Evolutionary conservation across 139 green algal genomes (phyloP), one percentile per base, ranked within the genome.

Genomic region (Nannochloris sp.): DNA sequence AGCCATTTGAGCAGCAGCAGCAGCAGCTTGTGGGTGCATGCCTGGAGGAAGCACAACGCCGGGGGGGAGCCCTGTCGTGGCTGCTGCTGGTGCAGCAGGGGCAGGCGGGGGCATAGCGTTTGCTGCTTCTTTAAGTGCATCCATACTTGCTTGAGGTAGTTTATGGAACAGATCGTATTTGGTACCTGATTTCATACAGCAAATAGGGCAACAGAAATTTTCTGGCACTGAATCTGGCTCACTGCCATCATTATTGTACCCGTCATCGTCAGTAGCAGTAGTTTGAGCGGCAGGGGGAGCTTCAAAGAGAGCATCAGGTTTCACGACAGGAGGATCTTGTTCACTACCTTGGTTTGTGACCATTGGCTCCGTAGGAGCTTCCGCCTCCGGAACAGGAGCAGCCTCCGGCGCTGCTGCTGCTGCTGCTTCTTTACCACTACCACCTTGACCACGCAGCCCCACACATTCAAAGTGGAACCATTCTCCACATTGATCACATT

Each of bases 381-480:
- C 42, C 7, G 54, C 19, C 6, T n/a, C 54, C 14, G 54, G 14
- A 34, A 62, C 12, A 25, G 54, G 54, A 9, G n/a, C 10, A 13
- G 54, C 6, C 45, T 29, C 13, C 67, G 75, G 24, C 36, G 60
- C 4, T 46, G 37, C 56, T 77, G 64, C 67, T 51, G 38, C 75
- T 68, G 77, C 1, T 59, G 54, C 15, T 54, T 47, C 48, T 38
- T 23, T 32, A 59, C 56, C n/a, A 37, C 10, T 19, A 78, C 61
- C n/a, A 30, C 61, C 51, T 12, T 73, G 74, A 2, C 45, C 46
- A 6, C 45, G 23, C 32, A 86, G 78, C 9, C 85, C 85, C 30
- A 88, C 73, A 64, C 85, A 92, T 3, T 75, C 72, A 51, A 78
- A 82, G 70, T 92, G 85, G 60, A 80, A 91, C 84, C 75, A 85